Conservation (phyloP, 495 filamentous ascomycete species). For the Cercophora newfieldiana region DNA sequence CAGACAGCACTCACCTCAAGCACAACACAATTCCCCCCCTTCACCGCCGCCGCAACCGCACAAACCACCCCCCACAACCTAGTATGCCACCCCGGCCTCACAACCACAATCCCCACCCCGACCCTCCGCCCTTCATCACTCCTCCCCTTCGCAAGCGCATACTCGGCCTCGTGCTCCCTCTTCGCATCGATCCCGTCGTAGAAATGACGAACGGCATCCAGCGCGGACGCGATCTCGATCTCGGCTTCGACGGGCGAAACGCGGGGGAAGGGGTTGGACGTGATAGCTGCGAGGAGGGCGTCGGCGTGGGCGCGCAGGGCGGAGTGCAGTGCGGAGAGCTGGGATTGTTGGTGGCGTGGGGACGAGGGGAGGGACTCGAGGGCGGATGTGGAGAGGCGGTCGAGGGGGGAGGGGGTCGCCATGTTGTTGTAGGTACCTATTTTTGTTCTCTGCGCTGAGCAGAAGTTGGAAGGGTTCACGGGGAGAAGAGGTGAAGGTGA, state of each 20-base stretch:
- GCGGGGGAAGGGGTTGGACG: constrained; percentile 4
- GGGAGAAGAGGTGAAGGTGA: background rate
- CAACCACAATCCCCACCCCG: constrained; percentile 52
- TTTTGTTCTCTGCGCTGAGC: no score
- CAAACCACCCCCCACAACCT: constrained; percentile 50
- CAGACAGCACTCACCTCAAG: constrained; percentile 41
- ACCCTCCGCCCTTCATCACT: constrained; percentile 30
- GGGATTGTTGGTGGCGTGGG: constrained; percentile 15
- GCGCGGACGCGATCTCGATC: constrained; percentile 43
- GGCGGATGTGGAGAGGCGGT: constrained; percentile 11
- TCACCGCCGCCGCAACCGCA: constrained; percentile 50
- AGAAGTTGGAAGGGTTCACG: no score
- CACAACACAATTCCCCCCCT: constrained; percentile 55
- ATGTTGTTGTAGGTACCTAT: background rate
- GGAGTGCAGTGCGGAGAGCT: constrained; percentile 14
- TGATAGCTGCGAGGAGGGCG: background rate
- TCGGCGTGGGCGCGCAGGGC: constrained; percentile 1
- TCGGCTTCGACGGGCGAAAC: constrained; percentile 41
- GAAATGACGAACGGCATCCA: constrained; percentile 45
- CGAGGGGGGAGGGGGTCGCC: background rate
- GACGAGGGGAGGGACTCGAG: constrained; percentile 2
- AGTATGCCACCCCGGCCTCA: constrained; percentile 49
- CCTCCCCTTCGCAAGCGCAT: constrained; percentile 48
- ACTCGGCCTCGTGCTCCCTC: constrained; percentile 48
- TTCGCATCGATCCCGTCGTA: constrained; percentile 43